phyloP scores from a whole-genome alignment of 2,329 filamentous ascomycete species.

The Tolypocladium capitatum region DNA sequence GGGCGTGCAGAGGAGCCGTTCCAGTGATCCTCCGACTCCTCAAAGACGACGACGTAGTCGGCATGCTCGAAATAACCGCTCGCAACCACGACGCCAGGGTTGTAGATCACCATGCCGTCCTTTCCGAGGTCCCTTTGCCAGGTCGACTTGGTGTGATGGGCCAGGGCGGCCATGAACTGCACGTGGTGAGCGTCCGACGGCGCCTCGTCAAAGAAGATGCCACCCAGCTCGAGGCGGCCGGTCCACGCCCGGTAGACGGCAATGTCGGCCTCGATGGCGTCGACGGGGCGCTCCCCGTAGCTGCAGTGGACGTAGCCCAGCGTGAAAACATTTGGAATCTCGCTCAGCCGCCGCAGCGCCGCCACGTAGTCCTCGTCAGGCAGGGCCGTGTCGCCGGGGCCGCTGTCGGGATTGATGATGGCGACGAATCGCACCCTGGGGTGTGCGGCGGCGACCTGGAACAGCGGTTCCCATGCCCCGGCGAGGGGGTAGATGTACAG shows the following conservation, averaged over 20 bases:
- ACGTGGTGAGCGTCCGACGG: constrained; percentile 14
- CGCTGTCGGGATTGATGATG: constrained; percentile 18
- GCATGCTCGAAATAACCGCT: constrained; percentile 23
- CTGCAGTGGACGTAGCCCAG: constrained; percentile 18
- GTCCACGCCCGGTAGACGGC: constrained; percentile 30
- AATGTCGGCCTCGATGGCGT: constrained; percentile 22
- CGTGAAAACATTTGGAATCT: constrained; percentile 12
- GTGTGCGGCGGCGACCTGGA: constrained; percentile 9
- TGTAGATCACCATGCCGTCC: constrained; percentile 22
- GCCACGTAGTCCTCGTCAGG: constrained; percentile 16
- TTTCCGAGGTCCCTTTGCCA: constrained; percentile 3
- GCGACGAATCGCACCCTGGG: constrained; percentile 14
- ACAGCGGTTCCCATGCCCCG: constrained; percentile 16
- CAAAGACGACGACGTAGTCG: constrained; percentile 32
- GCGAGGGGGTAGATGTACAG: constrained; percentile 20
- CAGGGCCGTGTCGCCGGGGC: constrained; percentile 12
- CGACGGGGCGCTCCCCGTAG: constrained; percentile 12
- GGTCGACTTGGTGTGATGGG: constrained; percentile 10
- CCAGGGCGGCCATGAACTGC: constrained; percentile 11
- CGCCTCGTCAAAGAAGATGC: constrained; percentile 36
- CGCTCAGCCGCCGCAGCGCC: constrained; percentile 10
- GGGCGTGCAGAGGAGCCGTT: neutral
- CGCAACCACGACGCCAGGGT: constrained; percentile 29
- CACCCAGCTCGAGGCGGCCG: constrained; percentile 24
- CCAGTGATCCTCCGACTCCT: constrained; percentile 14